Conservation (phyloP, 1,139 yeast species). For the Geotrichum bryndzae region DNA sequence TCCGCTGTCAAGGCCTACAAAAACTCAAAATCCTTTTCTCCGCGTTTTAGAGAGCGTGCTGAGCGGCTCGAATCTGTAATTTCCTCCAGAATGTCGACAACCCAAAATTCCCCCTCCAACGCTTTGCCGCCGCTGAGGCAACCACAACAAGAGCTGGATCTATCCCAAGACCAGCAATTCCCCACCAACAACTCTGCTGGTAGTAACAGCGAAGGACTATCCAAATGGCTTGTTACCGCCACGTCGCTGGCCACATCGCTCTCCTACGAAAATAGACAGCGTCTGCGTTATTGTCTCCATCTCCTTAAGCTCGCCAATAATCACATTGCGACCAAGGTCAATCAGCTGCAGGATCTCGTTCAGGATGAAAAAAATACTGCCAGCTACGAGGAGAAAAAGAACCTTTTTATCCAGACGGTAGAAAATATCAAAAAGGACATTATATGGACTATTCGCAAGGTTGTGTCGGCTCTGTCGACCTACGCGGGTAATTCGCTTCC, state of each 20-base stretch:
- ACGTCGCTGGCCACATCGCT: conserved; percentile 41
- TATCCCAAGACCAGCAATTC: background rate
- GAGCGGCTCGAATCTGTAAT: conserved; percentile 62
- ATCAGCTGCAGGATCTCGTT: conserved; percentile 44
- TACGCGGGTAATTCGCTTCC: conserved; percentile 70
- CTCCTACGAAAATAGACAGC: conserved; percentile 61
- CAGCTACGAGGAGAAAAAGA: conserved; percentile 35
- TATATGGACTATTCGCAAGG: conserved; percentile 80
- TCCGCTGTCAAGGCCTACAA: conserved; percentile 58
- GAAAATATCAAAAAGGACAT: conserved; percentile 67
- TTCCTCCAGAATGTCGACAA: conserved; percentile 13
- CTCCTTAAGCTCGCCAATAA: conserved; percentile 70
- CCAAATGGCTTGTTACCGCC: conserved; percentile 34
- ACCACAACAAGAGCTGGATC: background rate
- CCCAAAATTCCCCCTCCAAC: background rate
- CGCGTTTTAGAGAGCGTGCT: conserved; percentile 59
- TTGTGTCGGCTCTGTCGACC: conserved; percentile 77
- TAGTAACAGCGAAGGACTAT: background rate
- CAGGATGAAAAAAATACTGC: conserved; percentile 34
- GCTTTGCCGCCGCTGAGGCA: background rate
- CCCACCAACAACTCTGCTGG: background rate
- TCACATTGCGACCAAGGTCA: conserved; percentile 60
- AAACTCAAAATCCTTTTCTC: conserved; percentile 49
- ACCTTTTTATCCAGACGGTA: conserved; percentile 28
- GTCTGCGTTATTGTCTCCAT: conserved; percentile 67